These are phyloP conservation scores for Sporothrix phasma DNA, from an alignment of 2,329 filamentous ascomycete genomes.

Conservation along the genomic window DNA sequence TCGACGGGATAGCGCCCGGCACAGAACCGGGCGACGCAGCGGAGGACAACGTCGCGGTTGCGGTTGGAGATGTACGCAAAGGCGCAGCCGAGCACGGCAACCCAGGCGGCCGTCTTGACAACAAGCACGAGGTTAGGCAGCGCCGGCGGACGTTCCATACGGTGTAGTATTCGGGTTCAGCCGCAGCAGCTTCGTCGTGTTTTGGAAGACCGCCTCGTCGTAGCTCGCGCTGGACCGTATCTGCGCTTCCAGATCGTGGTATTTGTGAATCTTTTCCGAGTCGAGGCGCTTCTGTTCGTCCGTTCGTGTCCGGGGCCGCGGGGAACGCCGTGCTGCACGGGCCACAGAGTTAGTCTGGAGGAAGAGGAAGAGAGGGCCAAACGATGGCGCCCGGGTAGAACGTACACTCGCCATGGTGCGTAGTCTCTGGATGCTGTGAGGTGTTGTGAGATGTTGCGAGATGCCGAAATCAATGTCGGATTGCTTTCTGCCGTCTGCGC, in stretches of 20 bases:
- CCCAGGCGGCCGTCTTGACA: constrained; percentile 42
- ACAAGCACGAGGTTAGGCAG: constrained; percentile 51
- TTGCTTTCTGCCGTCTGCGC: too few species aligned
- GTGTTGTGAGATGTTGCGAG: not conserved
- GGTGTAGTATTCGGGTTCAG: constrained; percentile 82
- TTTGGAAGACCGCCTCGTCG: constrained; percentile 48
- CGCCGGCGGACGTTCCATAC: constrained; percentile 82
- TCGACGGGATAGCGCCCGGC: constrained; percentile 41
- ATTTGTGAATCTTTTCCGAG: constrained; percentile 63
- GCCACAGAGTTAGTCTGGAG: constrained; percentile 15
- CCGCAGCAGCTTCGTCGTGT: constrained; percentile 62
- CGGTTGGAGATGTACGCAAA: constrained; percentile 43
- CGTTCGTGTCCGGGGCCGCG: constrained; percentile 53
- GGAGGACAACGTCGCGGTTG: constrained; percentile 53
- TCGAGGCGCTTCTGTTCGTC: constrained; percentile 64
- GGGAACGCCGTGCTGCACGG: constrained; percentile 70
- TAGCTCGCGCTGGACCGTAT: constrained; percentile 54
- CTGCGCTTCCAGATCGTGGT: constrained; percentile 58
- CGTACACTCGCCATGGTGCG: constrained; percentile 1
- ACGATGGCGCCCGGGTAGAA: not conserved
- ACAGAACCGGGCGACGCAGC: constrained; percentile 38
- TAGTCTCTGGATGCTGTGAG: too few species aligned
- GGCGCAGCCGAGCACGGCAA: constrained; percentile 45
- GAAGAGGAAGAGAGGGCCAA: not conserved
- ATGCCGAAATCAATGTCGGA: too few species aligned